Conservation (phyloP, 441 rosid genomes). For the Erodium texanum region DNA sequence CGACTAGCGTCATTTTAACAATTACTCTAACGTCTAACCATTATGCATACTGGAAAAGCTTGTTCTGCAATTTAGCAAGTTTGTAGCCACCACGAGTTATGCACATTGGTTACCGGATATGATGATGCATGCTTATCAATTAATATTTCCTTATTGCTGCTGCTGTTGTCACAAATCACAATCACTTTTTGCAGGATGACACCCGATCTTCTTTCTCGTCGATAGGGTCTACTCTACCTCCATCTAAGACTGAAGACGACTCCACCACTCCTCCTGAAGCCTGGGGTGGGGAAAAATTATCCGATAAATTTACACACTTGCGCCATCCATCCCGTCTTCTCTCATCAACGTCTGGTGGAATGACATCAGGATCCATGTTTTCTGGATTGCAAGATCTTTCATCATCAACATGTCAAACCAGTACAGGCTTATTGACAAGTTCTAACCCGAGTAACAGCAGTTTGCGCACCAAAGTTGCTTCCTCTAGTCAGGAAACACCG, state of each 20-base stretch:
- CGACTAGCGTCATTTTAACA: no score
- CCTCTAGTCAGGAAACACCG: conserved; percentile 38
- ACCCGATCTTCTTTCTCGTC: conserved; percentile 32
- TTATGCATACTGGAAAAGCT: no score
- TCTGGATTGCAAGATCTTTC: conserved; percentile 57
- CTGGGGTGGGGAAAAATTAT: conserved; percentile 87
- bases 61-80: no score
- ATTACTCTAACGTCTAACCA: no score
- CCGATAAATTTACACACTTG: conserved; percentile 49
- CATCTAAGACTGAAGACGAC: conserved; percentile 59
- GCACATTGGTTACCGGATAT: no score
- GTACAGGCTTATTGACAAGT: background rate
- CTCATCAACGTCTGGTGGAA: conserved; percentile 37
- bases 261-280: conserved; percentile 95
- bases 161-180: no score
- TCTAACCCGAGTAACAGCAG: background rate
- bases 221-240: conserved; percentile 45
- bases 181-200: conserved; percentile 65
- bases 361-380: conserved; percentile 50
- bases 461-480: conserved; percentile 34
- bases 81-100: no score
- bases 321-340: conserved; percentile 57
- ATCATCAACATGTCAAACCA: conserved; percentile 27
- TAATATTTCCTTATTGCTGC: no score
- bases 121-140: no score